phyloP scores from a whole-genome alignment of 2,329 filamentous ascomycete genomes.

The Exophiala aquamarina region DNA sequence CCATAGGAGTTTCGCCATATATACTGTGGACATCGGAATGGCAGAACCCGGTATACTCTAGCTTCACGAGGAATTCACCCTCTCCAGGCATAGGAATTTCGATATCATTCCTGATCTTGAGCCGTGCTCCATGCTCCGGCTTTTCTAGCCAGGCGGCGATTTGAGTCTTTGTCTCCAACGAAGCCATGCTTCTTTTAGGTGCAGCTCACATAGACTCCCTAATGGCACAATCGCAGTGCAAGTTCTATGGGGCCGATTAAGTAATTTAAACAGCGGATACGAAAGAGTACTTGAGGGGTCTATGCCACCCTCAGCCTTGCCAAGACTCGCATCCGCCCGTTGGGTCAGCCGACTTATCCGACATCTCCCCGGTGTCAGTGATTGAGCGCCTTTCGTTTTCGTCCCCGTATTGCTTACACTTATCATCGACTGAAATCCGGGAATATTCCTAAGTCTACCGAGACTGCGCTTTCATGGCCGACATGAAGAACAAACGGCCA shows the following conservation, averaged over 20 bases:
- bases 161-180: slow-evolving; percentile 24
- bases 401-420: no score
- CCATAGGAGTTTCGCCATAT: slow-evolving; percentile 42
- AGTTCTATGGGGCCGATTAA: neutral
- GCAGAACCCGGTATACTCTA: slow-evolving; percentile 48
- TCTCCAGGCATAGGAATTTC: slow-evolving; percentile 38
- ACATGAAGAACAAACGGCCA: neutral
- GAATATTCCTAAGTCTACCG: no score
- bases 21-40: slow-evolving; percentile 50
- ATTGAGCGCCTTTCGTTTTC: no score
- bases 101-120: slow-evolving; percentile 37
- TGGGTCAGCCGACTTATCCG: no score
- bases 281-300: no score
- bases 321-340: no score
- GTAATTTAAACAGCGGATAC: neutral
- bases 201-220: neutral
- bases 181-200: neutral
- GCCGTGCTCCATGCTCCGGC: slow-evolving; percentile 35
- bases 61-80: slow-evolving; percentile 47
- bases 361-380: no score
- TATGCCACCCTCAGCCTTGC: no score
- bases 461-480: neutral
- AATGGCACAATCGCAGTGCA: neutral
- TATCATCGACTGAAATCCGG: no score
- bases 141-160: slow-evolving; percentile 39